These are phyloP conservation scores for Ehretia macrophylla DNA, from an alignment of 257 asterid genomes.

Conservation along the genomic window DNA sequence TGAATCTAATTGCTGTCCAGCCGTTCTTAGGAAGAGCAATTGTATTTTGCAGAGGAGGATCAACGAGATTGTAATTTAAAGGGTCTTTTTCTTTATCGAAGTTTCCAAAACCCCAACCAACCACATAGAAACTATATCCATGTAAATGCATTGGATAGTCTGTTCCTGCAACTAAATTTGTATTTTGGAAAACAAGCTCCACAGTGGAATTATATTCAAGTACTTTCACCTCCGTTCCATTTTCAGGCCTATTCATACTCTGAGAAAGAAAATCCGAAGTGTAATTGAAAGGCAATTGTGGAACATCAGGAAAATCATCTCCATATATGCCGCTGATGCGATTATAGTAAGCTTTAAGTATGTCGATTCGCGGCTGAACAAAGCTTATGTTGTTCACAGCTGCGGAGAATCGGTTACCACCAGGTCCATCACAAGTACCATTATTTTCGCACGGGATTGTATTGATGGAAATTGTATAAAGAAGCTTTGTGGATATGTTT, in stretches of 20 bases:
- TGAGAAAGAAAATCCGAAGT: not conserved
- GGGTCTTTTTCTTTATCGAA: not conserved
- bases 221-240: not conserved
- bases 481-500: slow-evolving; percentile 12
- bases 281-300: not conserved
- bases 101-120: not conserved
- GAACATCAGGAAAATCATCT: not conserved
- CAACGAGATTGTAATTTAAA: not conserved
- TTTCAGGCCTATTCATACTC: not conserved
- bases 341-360: slow-evolving; percentile 4
- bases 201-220: not conserved
- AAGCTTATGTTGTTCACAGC: slow-evolving; percentile 3
- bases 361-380: not conserved
- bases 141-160: slow-evolving; percentile 1
- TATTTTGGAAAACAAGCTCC: not conserved
- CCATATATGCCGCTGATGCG: not conserved
- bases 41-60: not conserved
- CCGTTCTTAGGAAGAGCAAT: not conserved
- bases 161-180: not conserved
- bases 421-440: slow-evolving; percentile 37
- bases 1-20: not conserved
- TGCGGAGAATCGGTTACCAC: slow-evolving; percentile 1
- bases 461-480: slow-evolving; percentile 46
- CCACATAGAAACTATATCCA: not conserved
- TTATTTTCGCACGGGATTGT: slow-evolving; percentile 18